Base-by-base conservation (phyloP, 2,329 filamentous ascomycete species). In the Seiridium cupressi region DNA sequence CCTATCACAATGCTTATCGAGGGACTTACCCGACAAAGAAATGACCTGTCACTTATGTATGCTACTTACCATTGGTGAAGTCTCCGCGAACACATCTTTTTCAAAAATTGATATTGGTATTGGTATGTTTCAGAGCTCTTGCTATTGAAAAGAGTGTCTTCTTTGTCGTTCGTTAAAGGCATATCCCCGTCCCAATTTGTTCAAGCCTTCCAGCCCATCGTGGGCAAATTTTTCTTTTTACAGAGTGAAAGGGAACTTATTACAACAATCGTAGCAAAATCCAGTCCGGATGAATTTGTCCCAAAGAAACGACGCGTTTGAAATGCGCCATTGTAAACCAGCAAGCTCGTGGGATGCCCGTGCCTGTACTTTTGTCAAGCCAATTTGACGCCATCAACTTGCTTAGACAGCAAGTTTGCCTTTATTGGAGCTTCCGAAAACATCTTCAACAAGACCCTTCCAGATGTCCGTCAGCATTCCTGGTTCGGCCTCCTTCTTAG, bases 371-470 rank as follows among this genome's bases (percentile, higher is more conserved):
- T 53, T 36, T 5, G 32, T 38, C 8, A 38, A 35, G 31, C 26
- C 4, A 35, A 10, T 53, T 11, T 53, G 35, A 26, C 10, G n/a
- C 18, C 31, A 26, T 49, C 18, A 26, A 26, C 18, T 26, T 26
- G 18, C 44, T 36, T 67, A 72, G 58, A 70, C 59, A 61, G 70
- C 68, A 59, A 69, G 60, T 44, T 69, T 69, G 40, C 44, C 59
- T 61, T 68, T 71, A 62, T 63, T 65, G 31, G 57, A 56, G 57
- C 67, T 65, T 62, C 69, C 64, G 44, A 73, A 66, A 7, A 81
- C 71, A 66, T 85, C 82, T 31, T 86, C 82, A n/a, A 83, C 72
- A 59, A 88, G 72, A 10, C 84, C 82, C 68, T 77, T 81, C 81
- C 82, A 86, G 55, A 88, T 64, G 67, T 84, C 81, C 55, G 70